Base-by-base conservation (phyloP, 2,329 filamentous ascomycete genomes). In the Aspergillus thermomutatus region DNA sequence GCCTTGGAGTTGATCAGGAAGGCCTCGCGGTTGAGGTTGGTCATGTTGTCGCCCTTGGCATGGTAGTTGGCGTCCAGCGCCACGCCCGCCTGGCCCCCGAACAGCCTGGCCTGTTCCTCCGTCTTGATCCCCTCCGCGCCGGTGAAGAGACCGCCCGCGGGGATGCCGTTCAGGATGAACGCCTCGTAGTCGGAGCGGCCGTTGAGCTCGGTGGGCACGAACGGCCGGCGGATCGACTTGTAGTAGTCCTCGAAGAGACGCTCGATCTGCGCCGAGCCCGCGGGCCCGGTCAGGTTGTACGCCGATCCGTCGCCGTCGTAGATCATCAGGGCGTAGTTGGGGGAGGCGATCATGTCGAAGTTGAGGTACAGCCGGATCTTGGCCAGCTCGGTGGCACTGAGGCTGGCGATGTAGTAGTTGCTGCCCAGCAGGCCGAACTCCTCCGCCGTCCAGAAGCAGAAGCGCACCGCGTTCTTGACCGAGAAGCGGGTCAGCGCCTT, bases 111-210 rank as follows among this genome's bases (percentile, higher is more conserved):
- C 69, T 92, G 87, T 34, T 85, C 80, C 50, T 80, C 75, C 0
- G 88, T 91, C 83, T 92, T 92, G 75, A 90, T 72, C 11, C 83
- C 87, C 72, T 92, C 89, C 1, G 90, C 90, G 41, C 90, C 90
- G 2, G 89, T 91, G 54, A 89, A 88, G 59, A 92, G 84, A 28
- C 90, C 90, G 25, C 90, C 89, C 1, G 84, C 84, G 0, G 90
- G 87, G 45, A 92, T 91, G 3, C 87, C 87, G 55, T 83, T 81
- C 37, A 84, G 80, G 66, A 92, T 87, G 77, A 93, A 92, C 1
- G 85, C 87, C 51, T 87, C 88, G 65, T 93, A 93, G 73, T 94
- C 90, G 60, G 87, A 90, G 57, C 90, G 86, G 6, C 90, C 90
- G 64, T 91, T 87, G 63, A 94, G 93, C 2, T 85, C 83, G 27